These are phyloP conservation scores for Chondrostereum purpureum DNA, from an alignment of 1,284 basidiomycete genomes.

Conservation along the genomic window DNA sequence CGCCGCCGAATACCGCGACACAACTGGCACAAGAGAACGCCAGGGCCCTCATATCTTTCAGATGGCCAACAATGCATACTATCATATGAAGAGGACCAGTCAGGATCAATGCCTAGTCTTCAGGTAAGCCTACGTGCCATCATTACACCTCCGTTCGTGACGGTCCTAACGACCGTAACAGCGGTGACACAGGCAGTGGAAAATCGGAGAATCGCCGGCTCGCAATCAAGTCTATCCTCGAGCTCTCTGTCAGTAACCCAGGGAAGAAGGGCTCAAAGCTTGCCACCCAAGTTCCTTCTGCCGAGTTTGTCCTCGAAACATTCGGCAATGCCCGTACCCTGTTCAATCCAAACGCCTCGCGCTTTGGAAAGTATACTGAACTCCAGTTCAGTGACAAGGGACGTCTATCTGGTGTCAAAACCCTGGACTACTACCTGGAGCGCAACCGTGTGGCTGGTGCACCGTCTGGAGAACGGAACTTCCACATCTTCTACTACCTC, in stretches of 20 bases:
- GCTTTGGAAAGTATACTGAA: conserved; percentile 91
- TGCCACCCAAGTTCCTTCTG: conserved; percentile 79
- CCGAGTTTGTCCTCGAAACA: conserved; percentile 91
- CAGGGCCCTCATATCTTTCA: conserved; percentile 85
- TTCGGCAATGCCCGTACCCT: conserved; percentile 89
- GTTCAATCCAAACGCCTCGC: conserved; percentile 87
- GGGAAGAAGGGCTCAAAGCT: conserved; percentile 95
- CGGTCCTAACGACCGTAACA: conserved; percentile 24
- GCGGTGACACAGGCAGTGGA: conserved; percentile 89
- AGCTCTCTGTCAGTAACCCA: conserved; percentile 80
- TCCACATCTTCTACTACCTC: conserved; percentile 96
- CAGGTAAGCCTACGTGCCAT: conserved; percentile 47
- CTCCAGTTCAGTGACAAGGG: conserved; percentile 91
- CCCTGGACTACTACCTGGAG: conserved; percentile 96
- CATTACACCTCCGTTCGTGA: not conserved
- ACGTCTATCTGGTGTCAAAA: conserved; percentile 85
- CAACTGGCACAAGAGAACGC: conserved; percentile 42
- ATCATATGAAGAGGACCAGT: conserved; percentile 90
- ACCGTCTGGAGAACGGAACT: conserved; percentile 86
- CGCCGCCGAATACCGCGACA: conserved; percentile 68
- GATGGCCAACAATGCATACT: conserved; percentile 86
- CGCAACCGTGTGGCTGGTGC: conserved; percentile 76
- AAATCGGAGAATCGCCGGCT: conserved; percentile 89
- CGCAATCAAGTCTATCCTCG: conserved; percentile 86
- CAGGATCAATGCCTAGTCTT: conserved; percentile 90